Evolutionary conservation across 2,329 filamentous ascomycete species (phyloP).

Genomic region (Amauroascus verrucosus): DNA sequence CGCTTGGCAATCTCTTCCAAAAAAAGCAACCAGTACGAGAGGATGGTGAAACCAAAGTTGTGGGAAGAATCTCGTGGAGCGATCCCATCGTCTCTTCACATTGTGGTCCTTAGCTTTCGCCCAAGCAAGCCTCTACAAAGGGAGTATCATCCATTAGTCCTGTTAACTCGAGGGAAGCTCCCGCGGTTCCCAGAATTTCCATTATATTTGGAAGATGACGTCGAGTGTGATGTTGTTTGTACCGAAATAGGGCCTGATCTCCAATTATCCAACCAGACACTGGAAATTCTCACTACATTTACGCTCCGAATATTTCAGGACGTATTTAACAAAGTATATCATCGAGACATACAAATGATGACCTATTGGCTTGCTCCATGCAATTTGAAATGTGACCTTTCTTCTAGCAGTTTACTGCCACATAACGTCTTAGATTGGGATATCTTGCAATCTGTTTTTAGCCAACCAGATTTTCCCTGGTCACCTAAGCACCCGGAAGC

Average conservation of each 20-base stretch:
- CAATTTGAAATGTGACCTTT: conserved; percentile 11
- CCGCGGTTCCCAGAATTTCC: conserved; percentile 58
- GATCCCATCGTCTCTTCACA: conserved; percentile 47
- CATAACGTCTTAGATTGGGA: conserved; percentile 37
- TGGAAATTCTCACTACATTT: conserved; percentile 56
- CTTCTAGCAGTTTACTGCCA: conserved; percentile 5
- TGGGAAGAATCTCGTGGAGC: conserved; percentile 49
- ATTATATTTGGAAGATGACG: conserved; percentile 59
- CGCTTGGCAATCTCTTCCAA: conserved; percentile 70
- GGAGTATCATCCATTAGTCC: conserved; percentile 52
- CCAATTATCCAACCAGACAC: conserved; percentile 27
- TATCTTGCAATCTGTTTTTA: conserved; percentile 27
- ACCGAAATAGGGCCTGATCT: conserved; percentile 39
- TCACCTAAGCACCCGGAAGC: conserved; percentile 30
- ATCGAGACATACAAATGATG: conserved; percentile 51
- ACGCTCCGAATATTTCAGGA: conserved; percentile 70
- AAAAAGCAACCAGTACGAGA: conserved; percentile 61
- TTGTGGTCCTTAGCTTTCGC: conserved; percentile 51
- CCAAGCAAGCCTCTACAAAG: conserved; percentile 48
- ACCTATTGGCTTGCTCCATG: conserved; percentile 75
- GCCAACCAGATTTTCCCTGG: conserved; percentile 37
- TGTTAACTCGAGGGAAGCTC: conserved; percentile 59
- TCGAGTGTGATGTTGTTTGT: conserved; percentile 49
- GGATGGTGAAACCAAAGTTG: conserved; percentile 65
- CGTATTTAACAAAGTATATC: conserved; percentile 80